Percentiles rank a stretch among this genome's conserved stretches.
Evolutionary conservation across 768 basidiomycete genomes (phyloP).

Genomic region (Aureoboletus auriporus): DNA sequence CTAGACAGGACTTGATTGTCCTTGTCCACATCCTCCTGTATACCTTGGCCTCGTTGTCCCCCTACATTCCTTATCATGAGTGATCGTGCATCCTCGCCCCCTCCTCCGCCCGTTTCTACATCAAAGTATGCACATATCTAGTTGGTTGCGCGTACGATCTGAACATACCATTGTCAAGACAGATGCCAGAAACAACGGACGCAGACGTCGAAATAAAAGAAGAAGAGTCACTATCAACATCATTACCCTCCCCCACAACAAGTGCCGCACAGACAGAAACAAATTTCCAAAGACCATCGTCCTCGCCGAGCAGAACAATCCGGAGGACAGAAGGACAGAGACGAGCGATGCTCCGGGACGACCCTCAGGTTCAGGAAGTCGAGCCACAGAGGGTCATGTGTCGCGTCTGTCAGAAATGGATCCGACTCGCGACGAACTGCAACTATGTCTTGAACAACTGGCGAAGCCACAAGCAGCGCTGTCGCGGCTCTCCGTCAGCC

Average conservation of each 20-base stretch:
- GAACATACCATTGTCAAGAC: slow-evolving; percentile 13
- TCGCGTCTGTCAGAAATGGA: slow-evolving; percentile 60
- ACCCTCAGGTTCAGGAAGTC: slow-evolving; percentile 48
- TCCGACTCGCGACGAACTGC: slow-evolving; percentile 40
- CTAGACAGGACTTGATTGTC: slow-evolving; percentile 12
- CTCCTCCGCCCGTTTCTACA: neutral
- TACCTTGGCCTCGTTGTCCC: slow-evolving; percentile 5
- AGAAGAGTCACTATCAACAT: slow-evolving; percentile 1
- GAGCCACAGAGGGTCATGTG: slow-evolving; percentile 54
- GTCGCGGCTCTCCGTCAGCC: slow-evolving; percentile 39
- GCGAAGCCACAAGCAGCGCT: slow-evolving; percentile 48
- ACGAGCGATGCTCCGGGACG: slow-evolving; percentile 48
- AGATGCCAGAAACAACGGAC: neutral
- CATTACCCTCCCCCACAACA: slow-evolving; percentile 5
- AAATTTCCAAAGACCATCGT: neutral
- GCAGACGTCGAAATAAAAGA: slow-evolving; percentile 13
- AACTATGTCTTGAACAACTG: slow-evolving; percentile 50
- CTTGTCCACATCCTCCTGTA: slow-evolving; percentile 1
- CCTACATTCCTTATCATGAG: slow-evolving; percentile 31
- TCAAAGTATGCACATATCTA: slow-evolving; percentile 13
- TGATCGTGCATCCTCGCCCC: slow-evolving; percentile 12
- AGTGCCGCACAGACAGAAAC: slow-evolving; percentile 1
- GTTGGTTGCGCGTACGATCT: neutral
- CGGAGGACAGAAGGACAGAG: slow-evolving; percentile 39
- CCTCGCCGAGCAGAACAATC: slow-evolving; percentile 15